Percentiles rank a stretch among this genome's conserved stretches.
phyloP scores from a whole-genome alignment of 306 rosid species.

The Rosa rugosa region DNA sequence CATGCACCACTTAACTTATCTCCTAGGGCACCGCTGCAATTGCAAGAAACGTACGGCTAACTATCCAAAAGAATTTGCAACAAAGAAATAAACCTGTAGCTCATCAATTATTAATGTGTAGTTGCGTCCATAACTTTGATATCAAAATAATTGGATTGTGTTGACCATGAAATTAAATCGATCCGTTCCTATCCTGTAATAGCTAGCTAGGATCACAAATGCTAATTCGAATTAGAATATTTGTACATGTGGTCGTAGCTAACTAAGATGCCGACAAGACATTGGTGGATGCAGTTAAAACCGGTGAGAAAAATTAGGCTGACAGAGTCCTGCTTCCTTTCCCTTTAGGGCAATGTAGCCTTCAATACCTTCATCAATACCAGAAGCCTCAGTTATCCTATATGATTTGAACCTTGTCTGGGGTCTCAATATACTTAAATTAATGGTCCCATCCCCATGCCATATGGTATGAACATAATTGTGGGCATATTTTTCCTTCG shows the following conservation, averaged over 20 bases:
- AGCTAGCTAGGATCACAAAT: slow-evolving; percentile 5
- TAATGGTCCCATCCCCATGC: too few relatives aligned
- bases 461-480: background rate
- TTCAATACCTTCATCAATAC: slow-evolving; percentile 7
- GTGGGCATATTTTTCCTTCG: background rate
- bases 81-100: background rate
- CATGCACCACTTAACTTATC: background rate
- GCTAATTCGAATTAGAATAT: background rate
- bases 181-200: slow-evolving; percentile 7
- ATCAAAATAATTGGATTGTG: background rate
- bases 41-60: background rate
- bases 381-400: slow-evolving; percentile 11
- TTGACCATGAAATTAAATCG: background rate
- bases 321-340: background rate
- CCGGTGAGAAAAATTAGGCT: background rate
- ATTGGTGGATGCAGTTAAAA: slow-evolving; percentile 13
- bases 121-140: slow-evolving; percentile 33
- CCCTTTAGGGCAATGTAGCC: slow-evolving; percentile 21
- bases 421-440: background rate
- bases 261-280: background rate
- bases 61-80: background rate
- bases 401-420: slow-evolving; percentile 15
- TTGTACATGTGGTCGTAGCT: slow-evolving; percentile 15
- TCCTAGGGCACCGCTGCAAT: slow-evolving; percentile 10
- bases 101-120: background rate